These are phyloP conservation scores for Sclerospora graminicola DNA, from an alignment of 352 stramenopile genomes.

Conservation along the genomic window DNA sequence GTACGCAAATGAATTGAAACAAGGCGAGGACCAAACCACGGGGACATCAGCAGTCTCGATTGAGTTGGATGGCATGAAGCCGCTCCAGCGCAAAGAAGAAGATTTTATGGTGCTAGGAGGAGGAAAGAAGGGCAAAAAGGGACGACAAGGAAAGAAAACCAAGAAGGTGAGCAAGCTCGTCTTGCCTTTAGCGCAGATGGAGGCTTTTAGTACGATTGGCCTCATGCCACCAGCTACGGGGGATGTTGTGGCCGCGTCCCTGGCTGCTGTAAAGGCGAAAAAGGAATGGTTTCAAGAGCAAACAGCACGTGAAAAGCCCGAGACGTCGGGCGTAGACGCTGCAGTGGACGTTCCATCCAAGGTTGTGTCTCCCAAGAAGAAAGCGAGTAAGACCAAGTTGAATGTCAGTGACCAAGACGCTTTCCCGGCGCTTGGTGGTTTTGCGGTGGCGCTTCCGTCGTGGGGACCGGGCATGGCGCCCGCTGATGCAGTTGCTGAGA, in stretches of 20 bases:
- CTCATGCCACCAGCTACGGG: constrained; percentile 85
- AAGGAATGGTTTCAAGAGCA: constrained; percentile 85
- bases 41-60: constrained; percentile 33
- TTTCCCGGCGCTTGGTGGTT: constrained; percentile 70
- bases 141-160: constrained; percentile 50
- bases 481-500: constrained; percentile 19
- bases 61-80: constrained; percentile 91
- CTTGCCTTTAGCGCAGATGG: constrained; percentile 64
- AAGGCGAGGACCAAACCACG: constrained; percentile 29
- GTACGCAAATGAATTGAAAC: constrained; percentile 82
- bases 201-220: constrained; percentile 89
- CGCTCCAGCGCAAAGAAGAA: constrained; percentile 76
- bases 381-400: constrained; percentile 76
- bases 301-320: constrained; percentile 34
- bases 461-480: constrained; percentile 58
- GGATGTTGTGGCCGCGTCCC: constrained; percentile 69
- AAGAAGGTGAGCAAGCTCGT: constrained; percentile 78
- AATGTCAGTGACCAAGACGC: constrained; percentile 65
- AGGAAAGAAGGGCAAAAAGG: constrained; percentile 62
- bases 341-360: constrained; percentile 13
- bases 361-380: constrained; percentile 45
- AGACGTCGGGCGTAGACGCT: constrained; percentile 22
- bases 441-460: constrained; percentile 25
- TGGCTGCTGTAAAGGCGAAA: constrained; percentile 93
- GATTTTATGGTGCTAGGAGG: constrained; percentile 69